Evolutionary conservation across 495 filamentous ascomycete species (phyloP), one percentile per base, ranked within the genome.

Genomic region (Diplogelasinospora grovesii): DNA sequence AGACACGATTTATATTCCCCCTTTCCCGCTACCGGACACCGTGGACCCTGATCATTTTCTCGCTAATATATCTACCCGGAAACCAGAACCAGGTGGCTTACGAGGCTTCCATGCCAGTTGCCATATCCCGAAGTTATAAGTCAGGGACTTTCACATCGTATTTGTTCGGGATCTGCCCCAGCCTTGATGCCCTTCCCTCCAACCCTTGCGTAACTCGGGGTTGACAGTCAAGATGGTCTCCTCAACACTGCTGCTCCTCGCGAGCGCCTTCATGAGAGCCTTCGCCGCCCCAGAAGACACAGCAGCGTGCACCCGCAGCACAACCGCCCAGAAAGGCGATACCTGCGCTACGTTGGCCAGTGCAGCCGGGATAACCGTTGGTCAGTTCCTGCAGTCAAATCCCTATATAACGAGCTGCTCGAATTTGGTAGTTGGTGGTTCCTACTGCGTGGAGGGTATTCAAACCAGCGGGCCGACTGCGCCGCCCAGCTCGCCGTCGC

Each of bases 371-470:
- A 53, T 60, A 30, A 48, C 54, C 3, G 54, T 60, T 8, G 37
- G 52, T 0, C 44, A 60, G 35, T 56, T 60, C 26, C 39, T 60
- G 11, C 38, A 45, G 19, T 51, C 49, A 3, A 60, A 60, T 27
- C 52, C 54, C 0, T 30, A 15, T 9, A 43, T 60, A 3, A 43
- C 39, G n/a, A 53, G 49, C 40, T 60, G 57, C 45, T 48, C 45
- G 0, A 15, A 39, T 3, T 52, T 60, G 11, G 27, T 43, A 5
- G 26, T 16, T 4, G 57, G 54, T 0, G 39, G 14, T 0, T 25
- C 9, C 11, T 60, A 60, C 39, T 60, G 57, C 36, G 27, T 56
- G 13, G 44, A 50, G 14, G 54, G 47, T 1, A 38, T 28, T 4
- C 36, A 41, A 3, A 38, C 51, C 21, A 31, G 28, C 14, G 26